Evolutionary conservation across 169 alveolate species (phyloP), one percentile per base, ranked within the genome.

Genomic region (Plasmodium adleri): DNA sequence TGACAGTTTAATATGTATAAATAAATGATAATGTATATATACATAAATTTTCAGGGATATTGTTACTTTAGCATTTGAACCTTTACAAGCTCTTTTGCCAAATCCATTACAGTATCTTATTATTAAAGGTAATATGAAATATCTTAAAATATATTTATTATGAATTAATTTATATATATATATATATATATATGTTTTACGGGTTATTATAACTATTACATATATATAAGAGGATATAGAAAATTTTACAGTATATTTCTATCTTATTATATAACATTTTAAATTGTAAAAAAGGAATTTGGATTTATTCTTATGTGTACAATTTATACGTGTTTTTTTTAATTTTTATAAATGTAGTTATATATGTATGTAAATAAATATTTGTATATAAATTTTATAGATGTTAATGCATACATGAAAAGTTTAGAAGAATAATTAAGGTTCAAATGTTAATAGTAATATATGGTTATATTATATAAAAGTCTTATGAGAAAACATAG

Each of bases 51-150:
- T 13, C 83, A 94, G 96, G 86, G 95, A 94, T 88, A 94, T 94
- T 60, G 95, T 94, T 24, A 50, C 94, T 20, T 74, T 88, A 49
- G 95, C 96, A 1, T 63, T 94, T 52, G 96, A 94, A 63, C 96
- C 96, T 3, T 88, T 94, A 13, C 96, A 94, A 20, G 89, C 95
- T 1, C 80, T 92, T 90, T 92, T 94, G 8, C 89, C 89, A 12
- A 58, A 56, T 47, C 75, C 71, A 12, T 20, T 50, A 20, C 90
- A 50, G 28, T 70, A 73, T 47, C 59, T 63, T 70, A 43, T 91
- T 88, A 94, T 92, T 87, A 67, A 92, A 80, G 62, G 83, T 92
- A 54, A 63, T 72, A 43, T 64, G 32, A 52, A 78, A 32, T 32
- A 32, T 32, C 45, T 32, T 32, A 32, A 32, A 32, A 32, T 32